Evolutionary conservation across 371 early-diverging fungal genomes (phyloP), one percentile per base, ranked within the genome.

Genomic region (Furculomyces boomerangus): DNA sequence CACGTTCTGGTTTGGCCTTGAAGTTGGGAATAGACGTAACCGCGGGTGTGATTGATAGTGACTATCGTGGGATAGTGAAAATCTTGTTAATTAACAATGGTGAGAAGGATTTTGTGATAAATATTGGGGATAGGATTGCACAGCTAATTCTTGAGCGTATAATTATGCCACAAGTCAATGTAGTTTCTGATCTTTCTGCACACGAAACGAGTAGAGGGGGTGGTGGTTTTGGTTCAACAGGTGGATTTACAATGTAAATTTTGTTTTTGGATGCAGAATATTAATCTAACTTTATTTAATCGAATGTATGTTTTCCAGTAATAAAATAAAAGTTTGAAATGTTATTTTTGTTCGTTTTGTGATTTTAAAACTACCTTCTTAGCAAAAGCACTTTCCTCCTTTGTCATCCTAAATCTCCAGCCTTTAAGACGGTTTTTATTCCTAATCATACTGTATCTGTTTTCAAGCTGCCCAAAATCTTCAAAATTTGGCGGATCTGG

Each of bases 31-130:
- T 98, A 40, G 94, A 97, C 63, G 79, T 81, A 20, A 94, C 90
- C 14, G 99, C 94, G 25, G 99, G 98, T 30, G 98, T 99, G 14
- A 80, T 99, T 61, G 99, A 99, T 63, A 72, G 76, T 14, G 99
- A 98, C 66, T 99, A 96, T 69, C 76, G 95, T 28, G 90, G 89
- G 16, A 70, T 55, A 66, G 51, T 95, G 30, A 80, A 83, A 45
- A 80, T 93, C 5, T 74, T 94, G 1, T 57, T 97, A 64, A 94
- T 93, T 63, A 99, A 99, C 72, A 86, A 91, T 68, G 72, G 80
- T 32, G 74, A 87, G 30, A 61, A 67, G 0, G 84, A 84, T 26
- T 95, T 88, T 65, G 51, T 75, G 55, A 74, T 96, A 50, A 76
- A 80, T 44, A 70, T 77, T 44, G 97, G 98, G 16, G 98, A 98